Evolutionary conservation across 2,329 filamentous ascomycete species (phyloP), one percentile per base, ranked within the genome.

Genomic region (Botrytis paeoniae): DNA sequence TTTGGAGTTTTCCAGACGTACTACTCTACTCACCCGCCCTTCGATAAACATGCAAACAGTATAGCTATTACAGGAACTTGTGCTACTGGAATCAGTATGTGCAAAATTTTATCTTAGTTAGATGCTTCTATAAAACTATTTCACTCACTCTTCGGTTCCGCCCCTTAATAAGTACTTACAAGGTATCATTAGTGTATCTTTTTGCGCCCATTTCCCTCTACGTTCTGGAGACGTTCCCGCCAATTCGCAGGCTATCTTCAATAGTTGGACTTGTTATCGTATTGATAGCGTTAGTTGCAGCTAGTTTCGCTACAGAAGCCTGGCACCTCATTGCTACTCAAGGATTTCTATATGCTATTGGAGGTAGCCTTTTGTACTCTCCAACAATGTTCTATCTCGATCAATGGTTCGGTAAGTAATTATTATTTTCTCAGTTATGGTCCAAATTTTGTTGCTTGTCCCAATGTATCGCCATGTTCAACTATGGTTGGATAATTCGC

Each of bases 321-420:
- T 83, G 81, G 77, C 82, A 85, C n/a, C 78, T 86, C 16, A 82
- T 86, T 59, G 74, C 82, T 4, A 83, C 84, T 0, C 85, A 87
- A 77, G 86, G 86, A 2, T 77, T 86, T 0, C 73, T 85, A 25
- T 86, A 83, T 74, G 84, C 80, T 1, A 77, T 85, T 32, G 84
- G 84, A 4, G 83, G 83, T 7, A 80, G 80, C 12, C 72, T 85
- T 29, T 77, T 82, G 9, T 85, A 85, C 71, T 79, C 77, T 5
- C 84, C 84, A 1, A 80, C 80, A 0, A 81, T 84, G 45, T 77
- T 82, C 8, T 85, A 83, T 70, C 77, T 85, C 61, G 82, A 86
- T 35, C 85, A 86, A 77, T 87, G 85, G 85, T 87, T 86, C 60
- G 48, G 65, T 69, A 69, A 5, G 51, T 57, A 41, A 54, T 29